Conservation (phyloP, 2,329 filamentous ascomycete genomes). For the Exserohilum rostratum region DNA sequence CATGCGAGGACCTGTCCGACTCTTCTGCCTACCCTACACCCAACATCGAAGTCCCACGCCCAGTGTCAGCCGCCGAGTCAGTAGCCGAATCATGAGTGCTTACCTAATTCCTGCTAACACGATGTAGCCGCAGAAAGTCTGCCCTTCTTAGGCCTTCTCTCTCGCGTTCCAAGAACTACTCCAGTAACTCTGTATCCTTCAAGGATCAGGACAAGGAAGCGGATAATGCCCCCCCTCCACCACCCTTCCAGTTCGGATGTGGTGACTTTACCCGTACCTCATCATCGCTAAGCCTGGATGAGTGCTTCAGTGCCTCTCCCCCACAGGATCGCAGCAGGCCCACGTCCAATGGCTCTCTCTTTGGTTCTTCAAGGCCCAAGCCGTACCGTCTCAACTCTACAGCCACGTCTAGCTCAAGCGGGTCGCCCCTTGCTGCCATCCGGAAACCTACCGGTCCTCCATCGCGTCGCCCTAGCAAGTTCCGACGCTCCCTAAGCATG, state of each 20-base stretch:
- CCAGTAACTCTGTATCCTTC: slow-evolving; percentile 68
- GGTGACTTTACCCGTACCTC: slow-evolving; percentile 57
- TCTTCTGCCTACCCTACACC: slow-evolving; percentile 34
- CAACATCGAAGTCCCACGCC: slow-evolving; percentile 41
- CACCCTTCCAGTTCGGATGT: slow-evolving; percentile 74
- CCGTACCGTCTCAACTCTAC: slow-evolving; percentile 67
- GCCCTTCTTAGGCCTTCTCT: slow-evolving; percentile 75
- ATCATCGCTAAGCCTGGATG: slow-evolving; percentile 72
- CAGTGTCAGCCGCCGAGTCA: slow-evolving; percentile 47
- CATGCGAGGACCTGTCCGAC: slow-evolving; percentile 40
- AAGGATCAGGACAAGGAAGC: slow-evolving; percentile 61
- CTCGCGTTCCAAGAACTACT: slow-evolving; percentile 74
- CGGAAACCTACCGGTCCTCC: slow-evolving; percentile 69
- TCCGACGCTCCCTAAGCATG: slow-evolving; percentile 94
- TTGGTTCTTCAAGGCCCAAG: slow-evolving; percentile 65
- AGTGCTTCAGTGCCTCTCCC: slow-evolving; percentile 82
- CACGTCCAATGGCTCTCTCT: slow-evolving; percentile 58
- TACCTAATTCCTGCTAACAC: slow-evolving; percentile 24
- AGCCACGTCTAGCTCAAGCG: slow-evolving; percentile 64
- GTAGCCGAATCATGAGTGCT: slow-evolving; percentile 15
- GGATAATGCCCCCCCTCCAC: slow-evolving; percentile 59
- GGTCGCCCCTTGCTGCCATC: slow-evolving; percentile 72
- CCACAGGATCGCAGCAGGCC: slow-evolving; percentile 69
- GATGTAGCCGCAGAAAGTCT: slow-evolving; percentile 41
- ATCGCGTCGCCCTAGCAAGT: slow-evolving; percentile 74